phyloP scores from a whole-genome alignment of 352 stramenopile species.

The Phytophthora europaea region DNA sequence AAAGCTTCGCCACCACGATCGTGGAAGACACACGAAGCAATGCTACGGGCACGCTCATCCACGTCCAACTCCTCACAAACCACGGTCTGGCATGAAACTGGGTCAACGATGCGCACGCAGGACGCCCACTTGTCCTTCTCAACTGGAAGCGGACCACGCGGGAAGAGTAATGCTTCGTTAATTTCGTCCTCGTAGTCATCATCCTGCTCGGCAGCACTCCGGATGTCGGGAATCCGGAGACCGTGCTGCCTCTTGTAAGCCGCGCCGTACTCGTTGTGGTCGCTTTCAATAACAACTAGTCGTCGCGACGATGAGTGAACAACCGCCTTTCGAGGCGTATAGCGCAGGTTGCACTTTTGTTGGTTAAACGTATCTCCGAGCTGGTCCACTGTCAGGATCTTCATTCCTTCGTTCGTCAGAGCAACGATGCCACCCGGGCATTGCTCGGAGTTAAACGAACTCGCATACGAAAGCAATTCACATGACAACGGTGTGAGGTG shows the following conservation, averaged over 20 bases:
- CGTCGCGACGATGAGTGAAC: constrained; percentile 89
- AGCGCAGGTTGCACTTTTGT: constrained; percentile 95
- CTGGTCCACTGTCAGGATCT: constrained; percentile 98
- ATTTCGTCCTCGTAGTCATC: constrained; percentile 92
- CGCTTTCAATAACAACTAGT: constrained; percentile 97
- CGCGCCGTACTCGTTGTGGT: constrained; percentile 97
- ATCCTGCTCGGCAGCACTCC: constrained; percentile 46
- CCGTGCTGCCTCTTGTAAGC: constrained; percentile 91
- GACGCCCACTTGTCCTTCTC: constrained; percentile 95
- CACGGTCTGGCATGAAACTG: constrained; percentile 88
- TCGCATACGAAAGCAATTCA: constrained; percentile 95
- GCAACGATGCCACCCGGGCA: constrained; percentile 98
- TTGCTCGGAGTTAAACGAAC: constrained; percentile 96
- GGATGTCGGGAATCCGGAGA: constrained; percentile 70
- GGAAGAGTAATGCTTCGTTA: constrained; percentile 76
- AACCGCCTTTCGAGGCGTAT: constrained; percentile 97
- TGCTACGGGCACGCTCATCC: constrained; percentile 95
- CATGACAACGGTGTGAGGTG: constrained; percentile 97
- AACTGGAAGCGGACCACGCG: constrained; percentile 62
- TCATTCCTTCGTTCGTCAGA: constrained; percentile 95
- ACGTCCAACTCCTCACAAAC: constrained; percentile 94
- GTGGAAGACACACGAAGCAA: constrained; percentile 95
- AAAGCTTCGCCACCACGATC: constrained; percentile 97
- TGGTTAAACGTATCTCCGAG: constrained; percentile 98
- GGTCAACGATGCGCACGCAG: constrained; percentile 98